Percentiles rank a stretch among this genome's conserved stretches.
phyloP scores from a whole-genome alignment of 1,284 basidiomycete species.

The Pseudozyma sp. region DNA sequence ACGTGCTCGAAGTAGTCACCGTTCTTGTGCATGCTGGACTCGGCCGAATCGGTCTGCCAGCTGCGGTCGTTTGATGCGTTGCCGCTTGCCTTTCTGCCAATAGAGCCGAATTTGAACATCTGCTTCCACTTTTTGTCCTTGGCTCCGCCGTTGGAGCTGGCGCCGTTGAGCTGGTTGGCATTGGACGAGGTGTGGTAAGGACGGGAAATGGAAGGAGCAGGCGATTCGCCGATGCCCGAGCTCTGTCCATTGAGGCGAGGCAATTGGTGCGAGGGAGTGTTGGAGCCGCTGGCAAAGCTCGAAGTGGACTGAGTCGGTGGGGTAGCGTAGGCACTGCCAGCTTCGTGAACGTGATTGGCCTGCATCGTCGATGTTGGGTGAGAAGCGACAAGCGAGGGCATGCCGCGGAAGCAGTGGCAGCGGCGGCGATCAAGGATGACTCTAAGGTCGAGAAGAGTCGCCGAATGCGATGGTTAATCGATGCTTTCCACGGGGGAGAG shows the following conservation, averaged over 20 bases:
- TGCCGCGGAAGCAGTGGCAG: conserved; percentile 4
- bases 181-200: conserved; percentile 24
- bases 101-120: conserved; percentile 64
- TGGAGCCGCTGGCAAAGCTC: conserved; percentile 45
- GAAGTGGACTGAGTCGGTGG: conserved; percentile 42
- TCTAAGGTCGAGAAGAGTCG: not conserved
- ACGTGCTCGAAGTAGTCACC: conserved; percentile 32
- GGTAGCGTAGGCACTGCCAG: conserved; percentile 35
- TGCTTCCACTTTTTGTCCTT: conserved; percentile 67
- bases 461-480: too few relatives aligned
- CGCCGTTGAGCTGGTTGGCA: conserved; percentile 18
- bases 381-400: conserved; percentile 41
- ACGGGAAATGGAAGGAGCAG: conserved; percentile 21
- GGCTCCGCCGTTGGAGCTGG: conserved; percentile 9
- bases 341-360: conserved; percentile 31
- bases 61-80: conserved; percentile 24
- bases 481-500: too few relatives aligned
- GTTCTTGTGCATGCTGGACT: conserved; percentile 24
- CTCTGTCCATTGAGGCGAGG: conserved; percentile 21
- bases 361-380: conserved; percentile 35
- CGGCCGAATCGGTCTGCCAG: conserved; percentile 37
- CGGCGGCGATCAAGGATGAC: not conserved
- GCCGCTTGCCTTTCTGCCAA: conserved; percentile 53
- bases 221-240: conserved; percentile 50
- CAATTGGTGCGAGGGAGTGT: conserved; percentile 30